phyloP scores from a whole-genome alignment of 169 alveolate species.

The Plasmodium ovale region DNA sequence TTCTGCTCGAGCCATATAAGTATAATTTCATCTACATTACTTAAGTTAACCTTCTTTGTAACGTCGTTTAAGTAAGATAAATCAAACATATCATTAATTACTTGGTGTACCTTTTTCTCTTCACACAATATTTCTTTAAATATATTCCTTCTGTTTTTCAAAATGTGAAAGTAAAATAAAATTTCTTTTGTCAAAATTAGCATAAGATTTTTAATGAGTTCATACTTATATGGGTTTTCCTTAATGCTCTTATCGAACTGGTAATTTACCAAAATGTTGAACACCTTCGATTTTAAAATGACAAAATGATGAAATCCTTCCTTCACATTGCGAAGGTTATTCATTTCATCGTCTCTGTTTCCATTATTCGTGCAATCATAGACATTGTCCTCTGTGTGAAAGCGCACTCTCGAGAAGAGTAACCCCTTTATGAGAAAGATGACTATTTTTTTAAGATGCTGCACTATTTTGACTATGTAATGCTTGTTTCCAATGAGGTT shows the following conservation, averaged over 20 bases:
- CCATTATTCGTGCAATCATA: not conserved
- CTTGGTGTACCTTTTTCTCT: slow-evolving; percentile 40
- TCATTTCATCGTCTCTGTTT: not conserved
- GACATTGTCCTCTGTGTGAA: not conserved
- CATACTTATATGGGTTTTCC: slow-evolving; percentile 64
- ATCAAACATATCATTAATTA: slow-evolving; percentile 39
- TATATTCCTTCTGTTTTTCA: slow-evolving; percentile 42
- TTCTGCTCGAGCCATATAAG: slow-evolving; percentile 67
- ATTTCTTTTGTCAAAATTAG: slow-evolving; percentile 55
- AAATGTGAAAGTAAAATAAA: slow-evolving; percentile 41
- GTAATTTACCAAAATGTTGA: slow-evolving; percentile 30
- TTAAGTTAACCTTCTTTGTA: slow-evolving; percentile 28
- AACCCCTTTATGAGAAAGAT: slow-evolving; percentile 45
- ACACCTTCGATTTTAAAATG: slow-evolving; percentile 41
- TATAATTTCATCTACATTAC: slow-evolving; percentile 47
- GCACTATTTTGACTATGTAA: slow-evolving; percentile 43
- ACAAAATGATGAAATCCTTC: slow-evolving; percentile 50
- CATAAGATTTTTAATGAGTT: slow-evolving; percentile 53
- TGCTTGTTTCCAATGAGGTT: slow-evolving; percentile 28
- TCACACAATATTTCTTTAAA: slow-evolving; percentile 49
- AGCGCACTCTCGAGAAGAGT: not conserved
- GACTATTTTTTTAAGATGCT: slow-evolving; percentile 42
- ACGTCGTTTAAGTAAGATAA: slow-evolving; percentile 19
- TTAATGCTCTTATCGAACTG: slow-evolving; percentile 12
- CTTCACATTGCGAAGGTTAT: slow-evolving; percentile 14